These are phyloP conservation scores for Rhododendron williamsianum DNA, from an alignment of 148 eudicot species.

Conservation along the genomic window DNA sequence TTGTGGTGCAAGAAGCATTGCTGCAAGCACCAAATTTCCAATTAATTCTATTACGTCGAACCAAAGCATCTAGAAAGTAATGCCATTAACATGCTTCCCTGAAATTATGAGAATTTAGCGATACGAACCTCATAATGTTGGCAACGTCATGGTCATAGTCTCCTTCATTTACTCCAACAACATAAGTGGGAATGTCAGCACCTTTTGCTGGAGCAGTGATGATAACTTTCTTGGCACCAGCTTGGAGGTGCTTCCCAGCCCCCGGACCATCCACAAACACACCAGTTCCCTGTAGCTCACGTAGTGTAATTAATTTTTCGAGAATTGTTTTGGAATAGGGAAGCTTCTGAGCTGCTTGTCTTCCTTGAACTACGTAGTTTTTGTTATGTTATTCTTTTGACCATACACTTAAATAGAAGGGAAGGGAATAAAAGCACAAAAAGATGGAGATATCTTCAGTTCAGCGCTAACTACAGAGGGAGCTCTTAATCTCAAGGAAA, in stretches of 20 bases:
- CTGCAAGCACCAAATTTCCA: conserved; percentile 29
- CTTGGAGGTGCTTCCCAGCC: conserved; percentile 99
- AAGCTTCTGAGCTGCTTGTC: not conserved
- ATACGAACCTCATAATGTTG: conserved; percentile 72
- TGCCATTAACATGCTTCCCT: not conserved
- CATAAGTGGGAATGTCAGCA: conserved; percentile 96
- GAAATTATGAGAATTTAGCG: not conserved
- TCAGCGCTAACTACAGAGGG: not conserved
- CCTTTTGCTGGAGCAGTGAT: conserved; percentile 99
- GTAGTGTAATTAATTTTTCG: not conserved
- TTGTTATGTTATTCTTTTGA: not conserved
- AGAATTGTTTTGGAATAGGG: not conserved
- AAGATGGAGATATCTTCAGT: not conserved
- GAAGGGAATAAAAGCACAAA: not conserved
- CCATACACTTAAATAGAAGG: not conserved
- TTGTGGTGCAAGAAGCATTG: conserved; percentile 99
- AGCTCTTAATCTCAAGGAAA: not conserved
- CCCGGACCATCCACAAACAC: conserved; percentile 99
- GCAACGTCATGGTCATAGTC: conserved; percentile 78
- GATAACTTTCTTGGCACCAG: conserved; percentile 97
- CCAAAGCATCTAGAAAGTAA: not conserved
- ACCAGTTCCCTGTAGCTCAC: conserved; percentile 71
- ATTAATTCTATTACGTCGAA: not conserved
- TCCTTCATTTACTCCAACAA: conserved; percentile 83
- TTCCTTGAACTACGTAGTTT: not conserved